Conservation (phyloP, 202 grass and related monocot species). For the Setaria italica region DNA sequence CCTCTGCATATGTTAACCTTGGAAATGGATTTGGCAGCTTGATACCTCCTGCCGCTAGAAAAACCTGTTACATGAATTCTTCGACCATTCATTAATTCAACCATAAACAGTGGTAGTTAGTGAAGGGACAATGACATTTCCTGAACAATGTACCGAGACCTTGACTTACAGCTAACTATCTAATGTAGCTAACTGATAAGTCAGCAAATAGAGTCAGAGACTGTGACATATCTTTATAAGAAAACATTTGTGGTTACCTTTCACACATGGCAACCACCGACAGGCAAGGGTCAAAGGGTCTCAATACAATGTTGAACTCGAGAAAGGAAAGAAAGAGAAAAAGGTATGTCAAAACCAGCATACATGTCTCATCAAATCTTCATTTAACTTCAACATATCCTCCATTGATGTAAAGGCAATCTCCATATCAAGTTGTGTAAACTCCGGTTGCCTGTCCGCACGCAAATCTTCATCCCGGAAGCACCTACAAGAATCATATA, state of each 20-base stretch:
- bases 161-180: background rate
- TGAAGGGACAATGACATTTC: constrained; percentile 21
- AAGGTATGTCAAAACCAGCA: constrained; percentile 37
- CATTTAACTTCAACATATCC: constrained; percentile 95
- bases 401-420: constrained; percentile 92
- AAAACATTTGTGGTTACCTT: background rate
- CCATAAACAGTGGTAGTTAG: constrained; percentile 19
- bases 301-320: background rate
- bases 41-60: constrained; percentile 77
- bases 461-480: constrained; percentile 99
- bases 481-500: constrained; percentile 64
- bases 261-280: background rate
- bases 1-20: constrained; percentile 81
- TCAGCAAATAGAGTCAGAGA: constrained; percentile 17
- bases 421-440: constrained; percentile 99
- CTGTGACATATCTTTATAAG: background rate
- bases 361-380: constrained; percentile 97
- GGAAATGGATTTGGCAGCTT: constrained; percentile 88
- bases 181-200: constrained; percentile 21
- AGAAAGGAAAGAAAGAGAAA: background rate
- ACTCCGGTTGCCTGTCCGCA: constrained; percentile 96
- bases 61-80: constrained; percentile 66
- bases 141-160: background rate
- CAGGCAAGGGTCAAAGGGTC: background rate
- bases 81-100: constrained; percentile 34